Conservation (phyloP, 2,329 filamentous ascomycete species). For the Fusarium sp. region DNA sequence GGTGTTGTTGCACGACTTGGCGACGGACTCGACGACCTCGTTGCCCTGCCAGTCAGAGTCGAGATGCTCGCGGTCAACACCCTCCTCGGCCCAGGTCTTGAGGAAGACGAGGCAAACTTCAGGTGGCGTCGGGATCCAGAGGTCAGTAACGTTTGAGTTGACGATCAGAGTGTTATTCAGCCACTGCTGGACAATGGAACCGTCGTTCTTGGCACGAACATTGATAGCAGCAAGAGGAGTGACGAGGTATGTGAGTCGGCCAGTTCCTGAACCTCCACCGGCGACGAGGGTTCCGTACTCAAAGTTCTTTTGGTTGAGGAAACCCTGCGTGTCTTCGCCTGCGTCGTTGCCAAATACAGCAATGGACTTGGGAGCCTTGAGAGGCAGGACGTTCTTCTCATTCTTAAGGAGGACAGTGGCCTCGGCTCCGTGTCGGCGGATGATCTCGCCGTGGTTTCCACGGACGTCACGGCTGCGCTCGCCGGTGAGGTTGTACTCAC, state of each 20-base stretch:
- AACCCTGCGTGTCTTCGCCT: constrained; percentile 69
- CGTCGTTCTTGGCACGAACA: constrained; percentile 59
- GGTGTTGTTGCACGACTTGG: constrained; percentile 71
- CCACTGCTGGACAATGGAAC: constrained; percentile 60
- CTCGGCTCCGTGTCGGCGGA: constrained; percentile 64
- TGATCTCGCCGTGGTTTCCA: constrained; percentile 66
- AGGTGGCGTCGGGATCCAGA: constrained; percentile 62
- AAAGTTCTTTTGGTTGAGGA: constrained; percentile 72
- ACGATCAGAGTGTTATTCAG: constrained; percentile 59
- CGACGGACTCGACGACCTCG: constrained; percentile 70
- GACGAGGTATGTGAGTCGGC: constrained; percentile 53
- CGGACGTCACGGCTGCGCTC: constrained; percentile 64
- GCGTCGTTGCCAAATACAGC: constrained; percentile 66
- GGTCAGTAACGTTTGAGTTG: constrained; percentile 54
- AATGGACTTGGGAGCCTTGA: constrained; percentile 68
- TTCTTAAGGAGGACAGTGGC: constrained; percentile 83
- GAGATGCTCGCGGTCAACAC: constrained; percentile 66
- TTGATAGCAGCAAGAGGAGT: constrained; percentile 55
- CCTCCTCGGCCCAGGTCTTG: constrained; percentile 75
- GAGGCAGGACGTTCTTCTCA: constrained; percentile 68
- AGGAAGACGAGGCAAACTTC: constrained; percentile 76
- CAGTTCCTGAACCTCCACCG: constrained; percentile 65
- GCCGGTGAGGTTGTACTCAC: constrained; percentile 58
- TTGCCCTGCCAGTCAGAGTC: constrained; percentile 71
- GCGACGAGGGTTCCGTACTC: constrained; percentile 69